These are phyloP conservation scores for Cylindrotheca closterium DNA, from an alignment of 108 stramenopile genomes.

Conservation along the genomic window DNA sequence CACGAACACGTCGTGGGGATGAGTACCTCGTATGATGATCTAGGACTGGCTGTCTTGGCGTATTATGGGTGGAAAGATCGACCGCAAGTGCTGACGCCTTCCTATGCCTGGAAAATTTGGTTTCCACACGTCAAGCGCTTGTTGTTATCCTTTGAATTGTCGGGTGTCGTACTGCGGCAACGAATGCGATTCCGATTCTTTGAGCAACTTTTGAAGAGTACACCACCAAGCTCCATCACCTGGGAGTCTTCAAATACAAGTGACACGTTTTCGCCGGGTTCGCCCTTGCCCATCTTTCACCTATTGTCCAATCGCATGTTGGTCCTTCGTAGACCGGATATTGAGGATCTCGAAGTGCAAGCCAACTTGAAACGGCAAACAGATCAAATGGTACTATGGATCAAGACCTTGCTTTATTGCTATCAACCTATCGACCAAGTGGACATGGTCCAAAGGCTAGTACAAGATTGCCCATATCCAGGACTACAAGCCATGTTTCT, in stretches of 20 bases:
- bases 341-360: neutral
- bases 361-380: slow-evolving; percentile 4
- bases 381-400: slow-evolving; percentile 9
- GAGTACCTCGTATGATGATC: slow-evolving; percentile 26
- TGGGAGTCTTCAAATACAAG: too few relatives aligned
- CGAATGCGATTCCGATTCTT: neutral
- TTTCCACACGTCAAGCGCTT: slow-evolving; percentile 36
- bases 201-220: neutral
- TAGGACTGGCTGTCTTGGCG: slow-evolving; percentile 28
- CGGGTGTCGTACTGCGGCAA: neutral
- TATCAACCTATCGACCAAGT: slow-evolving; percentile 28
- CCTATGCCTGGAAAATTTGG: slow-evolving; percentile 31
- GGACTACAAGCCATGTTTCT: slow-evolving; percentile 38
- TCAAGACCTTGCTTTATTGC: slow-evolving; percentile 24
- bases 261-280: too few relatives aligned
- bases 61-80: slow-evolving; percentile 22
- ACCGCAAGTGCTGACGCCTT: slow-evolving; percentile 19
- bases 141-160: slow-evolving; percentile 2
- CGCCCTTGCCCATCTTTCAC: slow-evolving; percentile 29
- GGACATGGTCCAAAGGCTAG: slow-evolving; percentile 25
- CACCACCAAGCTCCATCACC: too few relatives aligned
- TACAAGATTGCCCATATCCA: slow-evolving; percentile 30
- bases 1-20: slow-evolving; percentile 27
- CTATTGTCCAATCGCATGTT: slow-evolving; percentile 30
- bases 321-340: neutral